Evolutionary conservation across 495 filamentous ascomycete species (phyloP).

Genomic region (Chaetomium fimeti): DNA sequence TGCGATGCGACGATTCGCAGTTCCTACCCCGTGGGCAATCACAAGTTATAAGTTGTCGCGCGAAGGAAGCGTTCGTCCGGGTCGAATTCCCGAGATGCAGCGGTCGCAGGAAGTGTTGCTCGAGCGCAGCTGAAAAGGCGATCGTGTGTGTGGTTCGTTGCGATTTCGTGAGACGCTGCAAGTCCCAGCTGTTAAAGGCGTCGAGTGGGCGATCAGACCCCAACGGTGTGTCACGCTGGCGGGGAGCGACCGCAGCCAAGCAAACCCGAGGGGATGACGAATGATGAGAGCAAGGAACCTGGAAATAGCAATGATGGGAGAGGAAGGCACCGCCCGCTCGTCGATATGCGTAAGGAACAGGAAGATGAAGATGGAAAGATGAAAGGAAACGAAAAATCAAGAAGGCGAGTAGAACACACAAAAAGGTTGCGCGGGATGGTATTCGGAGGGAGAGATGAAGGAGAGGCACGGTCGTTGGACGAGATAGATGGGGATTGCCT

Average conservation of each 20-base stretch:
- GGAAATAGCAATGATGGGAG: conserved; percentile 3
- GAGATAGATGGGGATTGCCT: conserved; percentile 5
- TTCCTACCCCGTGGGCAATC: background rate
- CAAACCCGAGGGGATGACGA: conserved; percentile 2
- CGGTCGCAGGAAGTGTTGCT: background rate
- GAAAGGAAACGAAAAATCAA: background rate
- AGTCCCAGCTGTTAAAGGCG: background rate
- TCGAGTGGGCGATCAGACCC: conserved; percentile 6
- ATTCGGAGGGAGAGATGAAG: background rate
- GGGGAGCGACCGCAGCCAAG: conserved; percentile 9
- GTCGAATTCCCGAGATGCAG: background rate
- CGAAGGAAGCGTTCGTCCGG: background rate
- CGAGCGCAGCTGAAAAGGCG: background rate
- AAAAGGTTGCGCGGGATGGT: background rate
- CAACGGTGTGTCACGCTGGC: conserved; percentile 13
- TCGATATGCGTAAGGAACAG: conserved; percentile 14
- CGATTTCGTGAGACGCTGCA: conserved; percentile 8
- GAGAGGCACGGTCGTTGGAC: background rate
- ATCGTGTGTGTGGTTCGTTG: conserved; percentile 12
- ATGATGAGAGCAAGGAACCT: conserved; percentile 10
- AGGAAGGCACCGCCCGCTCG: conserved; percentile 19
- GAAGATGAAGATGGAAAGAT: background rate
- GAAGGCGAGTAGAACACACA: background rate
- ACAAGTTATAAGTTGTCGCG: background rate
- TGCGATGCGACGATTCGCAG: background rate